phyloP scores from a whole-genome alignment of 495 filamentous ascomycete species.

The Aspergillus nidulans region DNA sequence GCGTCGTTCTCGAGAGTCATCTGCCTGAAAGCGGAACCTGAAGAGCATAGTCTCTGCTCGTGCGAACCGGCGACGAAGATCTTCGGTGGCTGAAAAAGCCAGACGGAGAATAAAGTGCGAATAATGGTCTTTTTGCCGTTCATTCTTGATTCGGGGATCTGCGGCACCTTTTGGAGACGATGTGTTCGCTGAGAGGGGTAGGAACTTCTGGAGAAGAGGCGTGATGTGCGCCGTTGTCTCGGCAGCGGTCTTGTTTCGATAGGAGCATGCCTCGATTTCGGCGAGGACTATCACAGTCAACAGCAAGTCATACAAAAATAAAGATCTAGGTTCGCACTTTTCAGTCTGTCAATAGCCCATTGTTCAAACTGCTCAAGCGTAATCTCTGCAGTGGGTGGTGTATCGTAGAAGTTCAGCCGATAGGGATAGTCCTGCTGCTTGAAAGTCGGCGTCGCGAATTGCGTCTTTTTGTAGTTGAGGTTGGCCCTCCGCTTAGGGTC shows the following conservation, averaged over 20 bases:
- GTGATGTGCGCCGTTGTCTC: slow-evolving; percentile 79
- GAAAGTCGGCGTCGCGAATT: slow-evolving; percentile 71
- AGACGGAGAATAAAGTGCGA: slow-evolving; percentile 94
- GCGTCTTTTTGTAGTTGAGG: slow-evolving; percentile 75
- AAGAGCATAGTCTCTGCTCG: slow-evolving; percentile 88
- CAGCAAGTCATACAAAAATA: not conserved
- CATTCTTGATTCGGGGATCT: slow-evolving; percentile 52
- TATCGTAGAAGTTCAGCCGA: slow-evolving; percentile 86
- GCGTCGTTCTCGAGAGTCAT: slow-evolving; percentile 63
- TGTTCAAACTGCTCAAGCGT: slow-evolving; percentile 97
- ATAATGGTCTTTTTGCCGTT: slow-evolving; percentile 96
- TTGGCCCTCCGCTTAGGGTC: slow-evolving; percentile 73
- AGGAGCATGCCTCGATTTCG: slow-evolving; percentile 92
- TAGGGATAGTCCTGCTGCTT: slow-evolving; percentile 73
- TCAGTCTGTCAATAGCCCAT: slow-evolving; percentile 95
- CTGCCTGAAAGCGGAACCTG: slow-evolving; percentile 66
- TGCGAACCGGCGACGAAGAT: slow-evolving; percentile 82
- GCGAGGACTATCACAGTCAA: slow-evolving; percentile 63
- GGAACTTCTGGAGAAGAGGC: slow-evolving; percentile 76
- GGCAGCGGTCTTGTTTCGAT: slow-evolving; percentile 76
- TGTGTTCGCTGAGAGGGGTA: slow-evolving; percentile 76
- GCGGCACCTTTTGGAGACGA: slow-evolving; percentile 49
- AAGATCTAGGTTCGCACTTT: slow-evolving; percentile 48
- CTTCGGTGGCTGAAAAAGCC: slow-evolving; percentile 87
- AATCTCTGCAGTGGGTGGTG: slow-evolving; percentile 87